Conservation (phyloP, 441 rosid genomes). For the Croton setiger region DNA sequence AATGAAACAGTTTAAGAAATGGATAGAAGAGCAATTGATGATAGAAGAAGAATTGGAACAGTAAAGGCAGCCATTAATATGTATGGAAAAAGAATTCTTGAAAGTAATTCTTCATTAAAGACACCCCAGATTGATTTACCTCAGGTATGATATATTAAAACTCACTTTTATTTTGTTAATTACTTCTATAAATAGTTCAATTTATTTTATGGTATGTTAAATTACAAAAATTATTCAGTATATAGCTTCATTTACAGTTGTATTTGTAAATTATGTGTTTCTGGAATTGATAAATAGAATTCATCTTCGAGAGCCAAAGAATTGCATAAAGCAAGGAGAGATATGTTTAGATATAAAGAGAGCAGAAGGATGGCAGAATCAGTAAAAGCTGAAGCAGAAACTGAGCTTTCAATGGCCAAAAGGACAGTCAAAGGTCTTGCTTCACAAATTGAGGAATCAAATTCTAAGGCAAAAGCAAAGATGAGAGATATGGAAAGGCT, state of each 20-base stretch:
- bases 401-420: constrained; percentile 43
- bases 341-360: constrained; percentile 45
- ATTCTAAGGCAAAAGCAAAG: constrained; percentile 28
- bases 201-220: no score
- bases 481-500: constrained; percentile 28
- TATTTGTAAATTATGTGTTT: constrained; percentile 12
- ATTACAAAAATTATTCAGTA: background rate
- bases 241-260: background rate
- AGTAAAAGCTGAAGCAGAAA: constrained; percentile 43
- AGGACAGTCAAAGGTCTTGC: constrained; percentile 46
- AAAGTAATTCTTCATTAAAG: constrained; percentile 29
- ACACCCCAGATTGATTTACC: constrained; percentile 36
- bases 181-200: no score
- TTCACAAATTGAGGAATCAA: constrained; percentile 43
- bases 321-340: constrained; percentile 51
- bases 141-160: constrained; percentile 26
- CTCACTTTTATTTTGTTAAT: background rate
- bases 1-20: constrained; percentile 27
- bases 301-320: constrained; percentile 52
- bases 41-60: constrained; percentile 46
- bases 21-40: constrained; percentile 40
- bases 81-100: constrained; percentile 50
- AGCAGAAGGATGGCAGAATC: constrained; percentile 48
- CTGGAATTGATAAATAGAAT: constrained; percentile 21
- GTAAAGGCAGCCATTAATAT: constrained; percentile 54